These are phyloP conservation scores for Colletotrichum shisoi DNA, from an alignment of 2,329 filamentous ascomycete genomes.

Conservation along the genomic window DNA sequence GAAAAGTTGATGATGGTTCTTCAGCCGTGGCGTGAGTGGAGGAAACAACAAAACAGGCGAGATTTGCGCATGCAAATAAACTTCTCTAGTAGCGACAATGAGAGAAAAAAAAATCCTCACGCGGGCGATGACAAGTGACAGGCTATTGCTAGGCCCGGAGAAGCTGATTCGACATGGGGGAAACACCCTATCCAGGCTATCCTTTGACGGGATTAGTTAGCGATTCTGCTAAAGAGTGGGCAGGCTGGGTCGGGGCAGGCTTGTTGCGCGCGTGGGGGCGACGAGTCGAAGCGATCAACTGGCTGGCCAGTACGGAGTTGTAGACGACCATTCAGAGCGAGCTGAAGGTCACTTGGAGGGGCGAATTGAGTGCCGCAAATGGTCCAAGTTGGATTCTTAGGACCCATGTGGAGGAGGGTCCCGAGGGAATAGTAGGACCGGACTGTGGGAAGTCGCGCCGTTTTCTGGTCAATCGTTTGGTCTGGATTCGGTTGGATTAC, in stretches of 20 bases:
- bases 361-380: neutral
- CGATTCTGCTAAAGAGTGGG: constrained; percentile 30
- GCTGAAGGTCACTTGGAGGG: neutral
- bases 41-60: constrained; percentile 11
- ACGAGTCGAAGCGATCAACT: constrained; percentile 20
- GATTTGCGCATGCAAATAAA: constrained; percentile 25
- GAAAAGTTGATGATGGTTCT: constrained; percentile 6
- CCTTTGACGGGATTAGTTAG: constrained; percentile 21
- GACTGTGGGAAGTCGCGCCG: constrained; percentile 30
- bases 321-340: constrained; percentile 18
- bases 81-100: neutral
- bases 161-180: constrained; percentile 26
- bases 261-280: constrained; percentile 18
- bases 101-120: constrained; percentile 22
- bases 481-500: neutral
- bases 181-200: neutral
- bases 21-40: constrained; percentile 26
- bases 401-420: constrained; percentile 19
- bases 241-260: neutral
- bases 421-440: neutral
- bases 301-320: neutral
- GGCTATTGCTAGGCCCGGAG: neutral
- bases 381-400: neutral
- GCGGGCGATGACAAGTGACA: constrained; percentile 13
- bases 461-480: neutral